Percentiles rank a stretch among this genome's conserved stretches.
phyloP scores from a whole-genome alignment of 495 filamentous ascomycete genomes.

The Trichocladium uniseriatum region DNA sequence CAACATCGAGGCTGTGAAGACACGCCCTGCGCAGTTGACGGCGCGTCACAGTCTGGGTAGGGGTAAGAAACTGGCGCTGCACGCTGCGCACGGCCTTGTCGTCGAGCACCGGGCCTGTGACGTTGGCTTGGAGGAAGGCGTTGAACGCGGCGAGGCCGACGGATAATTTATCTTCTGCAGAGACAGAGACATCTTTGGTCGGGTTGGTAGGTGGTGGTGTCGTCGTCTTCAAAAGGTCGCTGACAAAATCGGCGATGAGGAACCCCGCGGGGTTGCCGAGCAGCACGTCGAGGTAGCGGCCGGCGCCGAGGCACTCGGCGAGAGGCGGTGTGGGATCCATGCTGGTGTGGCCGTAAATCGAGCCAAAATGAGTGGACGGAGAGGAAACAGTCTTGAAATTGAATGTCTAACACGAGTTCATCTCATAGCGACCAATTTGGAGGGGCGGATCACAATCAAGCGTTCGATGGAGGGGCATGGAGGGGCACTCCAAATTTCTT shows the following conservation, averaged over 20 bases:
- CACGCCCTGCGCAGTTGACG: slow-evolving; percentile 27
- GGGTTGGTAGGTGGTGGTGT: slow-evolving; percentile 22
- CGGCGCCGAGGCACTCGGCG: slow-evolving; percentile 6
- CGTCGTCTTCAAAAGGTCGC: slow-evolving; percentile 9
- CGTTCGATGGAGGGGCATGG: slow-evolving; percentile 11
- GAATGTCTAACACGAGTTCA: background rate
- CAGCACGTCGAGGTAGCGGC: slow-evolving; percentile 21
- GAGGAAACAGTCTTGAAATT: too few relatives aligned
- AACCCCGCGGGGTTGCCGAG: slow-evolving; percentile 8
- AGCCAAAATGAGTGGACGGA: too few relatives aligned
- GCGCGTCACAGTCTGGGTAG: background rate
- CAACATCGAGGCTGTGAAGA: slow-evolving; percentile 58
- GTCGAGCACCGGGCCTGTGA: slow-evolving; percentile 79
- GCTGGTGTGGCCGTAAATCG: too few relatives aligned
- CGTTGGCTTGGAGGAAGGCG: slow-evolving; percentile 83
- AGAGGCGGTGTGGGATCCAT: background rate
- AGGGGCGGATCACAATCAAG: background rate
- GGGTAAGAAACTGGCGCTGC: slow-evolving; percentile 23
- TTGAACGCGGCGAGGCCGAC: slow-evolving; percentile 65
- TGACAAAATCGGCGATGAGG: slow-evolving; percentile 22
- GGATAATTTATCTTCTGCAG: slow-evolving; percentile 23
- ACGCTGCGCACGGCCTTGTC: slow-evolving; percentile 8
- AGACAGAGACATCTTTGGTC: background rate
- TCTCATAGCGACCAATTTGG: background rate
- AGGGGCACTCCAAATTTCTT: slow-evolving; percentile 17